Base-by-base conservation (phyloP, 1,284 basidiomycete species). In the Cystobasidium sp. region DNA sequence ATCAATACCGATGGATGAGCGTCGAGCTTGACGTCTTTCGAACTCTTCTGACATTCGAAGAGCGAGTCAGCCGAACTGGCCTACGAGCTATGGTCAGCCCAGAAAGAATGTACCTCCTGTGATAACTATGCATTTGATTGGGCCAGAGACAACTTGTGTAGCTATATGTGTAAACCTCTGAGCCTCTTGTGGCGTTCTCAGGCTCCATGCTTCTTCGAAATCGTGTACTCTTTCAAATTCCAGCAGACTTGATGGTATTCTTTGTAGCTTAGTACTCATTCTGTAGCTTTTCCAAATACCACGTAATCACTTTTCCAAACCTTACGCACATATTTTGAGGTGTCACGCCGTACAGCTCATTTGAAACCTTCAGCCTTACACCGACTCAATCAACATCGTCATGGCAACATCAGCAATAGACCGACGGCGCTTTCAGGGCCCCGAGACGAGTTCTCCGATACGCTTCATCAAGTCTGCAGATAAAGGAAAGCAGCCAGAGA, bases 341-440 rank as follows among this genome's bases (percentile, higher is more conserved):
- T 31, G 31, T 2, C 31, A 31, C 31, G 31, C 31, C 31, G 31
- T 31, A 31, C 31, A 1, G 31, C 31, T 31, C 31, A 31, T 2
- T 31, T 31, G 31, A 31, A 31, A 18, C 56, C 43, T 56, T 56
- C 53, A 31, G 10, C 12, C 56, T 59, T 41, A 24, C n/a, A 22
- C 31, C 56, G 56, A 59, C 56, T 24, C n/a, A n/a, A 10, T 18
- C 10, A n/a, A 7, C 6, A 8, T 9, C 37, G 20, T 8, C 51
- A 66, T 66, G 64, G 64, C 64, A 31, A 18, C 64, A 6, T 68
- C 76, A 66, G 70, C 73, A n/a, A 41, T 67, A 39, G 94, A 97
- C 86, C 85, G 94, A 79, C 86, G 94, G 78, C 88, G 94, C 66
- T 88, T 93, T 75, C 92, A 91, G 78, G 94, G 92, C 0, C 94